phyloP scores from a whole-genome alignment of 1,284 basidiomycete species.

The Porodaedalea pini region DNA sequence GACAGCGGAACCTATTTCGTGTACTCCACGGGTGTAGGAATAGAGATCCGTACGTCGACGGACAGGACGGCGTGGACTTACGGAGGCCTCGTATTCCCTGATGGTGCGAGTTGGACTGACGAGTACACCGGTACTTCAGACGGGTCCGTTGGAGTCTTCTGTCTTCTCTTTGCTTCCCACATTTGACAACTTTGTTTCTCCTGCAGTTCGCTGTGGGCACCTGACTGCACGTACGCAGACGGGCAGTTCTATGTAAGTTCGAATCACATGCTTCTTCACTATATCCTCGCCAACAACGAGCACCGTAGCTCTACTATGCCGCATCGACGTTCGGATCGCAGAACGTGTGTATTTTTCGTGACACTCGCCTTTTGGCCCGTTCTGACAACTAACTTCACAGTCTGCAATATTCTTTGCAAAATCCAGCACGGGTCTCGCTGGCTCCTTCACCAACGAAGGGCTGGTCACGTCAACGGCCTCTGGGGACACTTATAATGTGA shows the following conservation, averaged over 20 bases:
- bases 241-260: constrained; percentile 42
- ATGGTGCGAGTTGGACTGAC: constrained; percentile 48
- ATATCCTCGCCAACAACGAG: neutral
- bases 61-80: constrained; percentile 49
- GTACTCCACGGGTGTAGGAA: constrained; percentile 47
- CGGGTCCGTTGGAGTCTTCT: constrained; percentile 33
- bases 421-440: constrained; percentile 39
- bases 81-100: constrained; percentile 47
- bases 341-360: constrained; percentile 13
- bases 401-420: constrained; percentile 29
- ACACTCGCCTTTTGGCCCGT: neutral
- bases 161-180: neutral
- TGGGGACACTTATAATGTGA: constrained; percentile 46
- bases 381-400: neutral
- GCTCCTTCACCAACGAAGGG: constrained; percentile 40
- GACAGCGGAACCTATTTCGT: constrained; percentile 47
- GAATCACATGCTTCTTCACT: neutral
- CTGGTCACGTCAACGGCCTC: constrained; percentile 44
- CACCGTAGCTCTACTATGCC: constrained; percentile 30
- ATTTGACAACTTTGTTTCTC: neutral
- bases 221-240: constrained; percentile 46
- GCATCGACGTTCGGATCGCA: constrained; percentile 29
- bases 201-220: constrained; percentile 45
- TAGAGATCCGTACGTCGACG: constrained; percentile 50
- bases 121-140: constrained; percentile 46